Percentiles rank a stretch among this genome's conserved stretches.
Evolutionary conservation across 106 monocot species (phyloP).

Genomic region (Dendrobium catenatum): DNA sequence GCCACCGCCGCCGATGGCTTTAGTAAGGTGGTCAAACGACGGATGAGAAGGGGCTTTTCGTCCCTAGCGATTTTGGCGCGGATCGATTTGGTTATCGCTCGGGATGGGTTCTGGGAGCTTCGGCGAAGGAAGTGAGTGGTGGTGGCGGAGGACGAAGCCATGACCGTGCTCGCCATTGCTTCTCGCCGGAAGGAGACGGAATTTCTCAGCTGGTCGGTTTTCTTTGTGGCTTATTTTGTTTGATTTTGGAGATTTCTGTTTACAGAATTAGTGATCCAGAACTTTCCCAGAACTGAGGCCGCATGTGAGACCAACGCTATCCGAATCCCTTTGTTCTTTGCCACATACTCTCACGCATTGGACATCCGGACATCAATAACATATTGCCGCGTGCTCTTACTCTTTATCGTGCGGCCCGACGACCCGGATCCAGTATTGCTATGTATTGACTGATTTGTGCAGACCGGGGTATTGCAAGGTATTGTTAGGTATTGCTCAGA

Average conservation of each 20-base stretch:
- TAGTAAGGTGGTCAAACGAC: neutral
- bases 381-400: no score
- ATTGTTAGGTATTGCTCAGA: no score
- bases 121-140: slow-evolving; percentile 2
- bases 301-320: neutral
- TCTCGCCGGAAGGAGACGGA: neutral
- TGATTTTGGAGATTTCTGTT: neutral
- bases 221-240: neutral
- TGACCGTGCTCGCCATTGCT: slow-evolving; percentile 41
- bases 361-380: no score
- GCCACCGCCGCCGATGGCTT: neutral
- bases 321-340: neutral
- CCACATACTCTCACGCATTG: neutral
- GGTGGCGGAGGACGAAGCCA: slow-evolving; percentile 38
- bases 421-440: no score
- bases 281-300: no score
- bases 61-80: neutral
- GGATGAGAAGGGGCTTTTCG: neutral
- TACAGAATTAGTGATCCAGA: no score
- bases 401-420: no score
- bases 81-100: neutral
- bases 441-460: no score
- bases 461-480: no score
- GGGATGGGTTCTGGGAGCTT: neutral
- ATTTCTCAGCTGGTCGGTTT: neutral